Conservation (phyloP, 179 eudicot genomes). For the Drosera spatulata region DNA sequence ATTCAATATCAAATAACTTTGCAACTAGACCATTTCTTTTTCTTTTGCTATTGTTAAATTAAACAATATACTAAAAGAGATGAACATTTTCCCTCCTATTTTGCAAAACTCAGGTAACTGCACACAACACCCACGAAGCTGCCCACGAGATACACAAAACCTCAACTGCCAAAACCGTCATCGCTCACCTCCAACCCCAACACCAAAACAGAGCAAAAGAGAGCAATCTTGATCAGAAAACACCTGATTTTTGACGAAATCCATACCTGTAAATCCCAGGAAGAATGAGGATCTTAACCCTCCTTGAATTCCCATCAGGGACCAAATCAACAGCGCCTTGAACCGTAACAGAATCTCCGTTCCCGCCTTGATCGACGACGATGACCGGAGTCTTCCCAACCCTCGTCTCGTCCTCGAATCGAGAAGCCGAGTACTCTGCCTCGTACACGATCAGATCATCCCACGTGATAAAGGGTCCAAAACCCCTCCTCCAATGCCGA, state of each 20-base stretch:
- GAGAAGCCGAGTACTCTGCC: not conserved
- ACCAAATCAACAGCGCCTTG: slow-evolving; percentile 85
- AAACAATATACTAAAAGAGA: not conserved
- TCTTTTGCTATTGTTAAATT: too few relatives aligned
- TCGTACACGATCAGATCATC: not conserved
- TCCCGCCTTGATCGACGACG: slow-evolving; percentile 57
- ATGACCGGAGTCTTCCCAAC: slow-evolving; percentile 15
- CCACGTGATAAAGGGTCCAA: slow-evolving; percentile 1
- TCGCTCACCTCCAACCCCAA: not conserved
- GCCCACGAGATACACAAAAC: slow-evolving; percentile 6
- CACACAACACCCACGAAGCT: slow-evolving; percentile 23
- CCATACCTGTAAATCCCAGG: slow-evolving; percentile 86
- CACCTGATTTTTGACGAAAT: not conserved
- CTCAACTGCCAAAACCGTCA: slow-evolving; percentile 5
- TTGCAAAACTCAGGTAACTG: not conserved
- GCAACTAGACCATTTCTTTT: too few relatives aligned
- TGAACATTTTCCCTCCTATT: not conserved
- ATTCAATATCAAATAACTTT: too few relatives aligned
- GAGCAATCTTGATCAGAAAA: not conserved
- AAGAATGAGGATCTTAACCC: slow-evolving; percentile 58
- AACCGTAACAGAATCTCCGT: slow-evolving; percentile 57
- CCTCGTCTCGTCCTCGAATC: slow-evolving; percentile 7
- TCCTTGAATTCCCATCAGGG: slow-evolving; percentile 37
- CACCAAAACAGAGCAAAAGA: not conserved
- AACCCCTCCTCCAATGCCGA: slow-evolving; percentile 1